phyloP scores from a whole-genome alignment of 257 asterid genomes.

The Hygrophila difformis region DNA sequence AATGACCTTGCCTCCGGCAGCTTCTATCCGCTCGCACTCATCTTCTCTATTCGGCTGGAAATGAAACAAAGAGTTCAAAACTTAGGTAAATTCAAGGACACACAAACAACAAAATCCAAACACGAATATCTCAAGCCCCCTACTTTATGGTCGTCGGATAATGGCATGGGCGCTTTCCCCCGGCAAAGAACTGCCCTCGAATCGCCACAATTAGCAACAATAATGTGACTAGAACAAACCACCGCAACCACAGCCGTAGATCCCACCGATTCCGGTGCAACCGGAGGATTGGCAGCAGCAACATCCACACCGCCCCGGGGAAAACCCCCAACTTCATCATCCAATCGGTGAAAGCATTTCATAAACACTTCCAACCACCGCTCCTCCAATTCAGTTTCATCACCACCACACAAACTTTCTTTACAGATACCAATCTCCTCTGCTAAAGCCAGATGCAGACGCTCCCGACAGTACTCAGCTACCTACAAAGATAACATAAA shows the following conservation, averaged over 20 bases:
- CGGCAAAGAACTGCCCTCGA: conserved; percentile 78
- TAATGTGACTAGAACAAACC: conserved; percentile 55
- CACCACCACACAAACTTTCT: conserved; percentile 18
- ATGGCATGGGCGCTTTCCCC: conserved; percentile 55
- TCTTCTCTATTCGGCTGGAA: conserved; percentile 44
- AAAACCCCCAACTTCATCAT: conserved; percentile 69
- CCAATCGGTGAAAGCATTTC: conserved; percentile 63
- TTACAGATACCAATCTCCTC: conserved; percentile 47
- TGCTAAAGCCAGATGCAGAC: conserved; percentile 53
- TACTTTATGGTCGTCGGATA: conserved; percentile 79
- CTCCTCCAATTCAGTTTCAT: conserved; percentile 34
- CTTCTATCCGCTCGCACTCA: conserved; percentile 40
- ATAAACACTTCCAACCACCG: conserved; percentile 53
- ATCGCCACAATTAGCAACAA: conserved; percentile 93
- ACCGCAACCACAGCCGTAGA: conserved; percentile 84
- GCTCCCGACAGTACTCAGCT: conserved; percentile 67
- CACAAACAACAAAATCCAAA: too few species aligned
- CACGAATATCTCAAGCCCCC: conserved; percentile 2
- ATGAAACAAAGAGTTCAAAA: neutral
- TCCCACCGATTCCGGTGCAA: conserved; percentile 90
- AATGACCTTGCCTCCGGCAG: conserved; percentile 40
- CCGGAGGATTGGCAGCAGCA: conserved; percentile 13
- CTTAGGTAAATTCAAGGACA: neutral
- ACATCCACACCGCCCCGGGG: conserved; percentile 12
- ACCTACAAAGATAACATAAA: conserved; percentile 30